Evolutionary conservation across 2,329 filamentous ascomycete species (phyloP), one percentile per base, ranked within the genome.

Genomic region (Trichophyton equinum): DNA sequence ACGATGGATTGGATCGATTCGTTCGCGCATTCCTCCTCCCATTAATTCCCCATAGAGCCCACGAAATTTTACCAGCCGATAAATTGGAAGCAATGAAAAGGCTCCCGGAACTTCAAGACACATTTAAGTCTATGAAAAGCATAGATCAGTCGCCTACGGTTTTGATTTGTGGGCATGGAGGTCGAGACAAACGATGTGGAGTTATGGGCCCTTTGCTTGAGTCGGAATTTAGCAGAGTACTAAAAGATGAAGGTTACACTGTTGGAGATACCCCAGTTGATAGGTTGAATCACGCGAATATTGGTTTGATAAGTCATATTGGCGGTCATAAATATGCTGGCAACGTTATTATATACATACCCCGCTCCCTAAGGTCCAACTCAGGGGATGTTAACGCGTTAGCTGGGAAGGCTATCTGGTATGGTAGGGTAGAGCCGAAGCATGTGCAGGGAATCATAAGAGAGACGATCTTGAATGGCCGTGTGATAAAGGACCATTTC

Each of bases 301-400:
- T 78, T 60, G 76, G 72, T 4, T 66, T 72, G 56, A 76, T 96
- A 68, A 92, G 86, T 66, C 92, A 97, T 70, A 86, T 96, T 13
- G 92, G 92, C 22, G 92, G 92, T 0, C 92, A 97, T 77, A 96
- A 96, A 78, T 97, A 94, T 76, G 87, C 87, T 42, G 92, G 92
- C 46, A 97, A 97, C 70, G 84, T 96, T 66, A 88, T 97, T 77
- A 78, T 97, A 0, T 97, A 97, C 73, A 82, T 76, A 9, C 73
- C 74, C 1, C 70, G 71, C 1, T 66, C 65, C 13, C 69, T 74
- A 67, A 69, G 20, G 5, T 59, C 59, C 6, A 51, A 15, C 9
- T 55, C 42, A 18, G 42, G 51, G 36, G 51, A 13, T 20, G 20
- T 47, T 20, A n/a, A 59, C n/a, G 38, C 60, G 40, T 67, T 76